Evolutionary conservation across 371 early-diverging fungal species (phyloP).

Genomic region (Dinochytrium kinnereticum): DNA sequence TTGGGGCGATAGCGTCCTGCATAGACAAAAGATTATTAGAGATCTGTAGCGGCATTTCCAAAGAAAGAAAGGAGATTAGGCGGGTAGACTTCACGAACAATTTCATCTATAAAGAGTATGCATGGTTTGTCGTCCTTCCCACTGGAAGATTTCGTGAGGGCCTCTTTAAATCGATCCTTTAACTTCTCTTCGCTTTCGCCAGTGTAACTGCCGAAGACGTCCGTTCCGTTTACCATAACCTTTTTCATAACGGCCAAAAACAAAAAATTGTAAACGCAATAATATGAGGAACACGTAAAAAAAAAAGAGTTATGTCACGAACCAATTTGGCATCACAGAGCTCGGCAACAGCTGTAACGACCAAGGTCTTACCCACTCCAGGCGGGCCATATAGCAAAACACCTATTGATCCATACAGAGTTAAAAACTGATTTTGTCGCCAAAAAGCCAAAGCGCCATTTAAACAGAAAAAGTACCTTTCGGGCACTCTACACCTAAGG

Average conservation of each 20-base stretch:
- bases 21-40: not conserved
- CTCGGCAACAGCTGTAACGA: slow-evolving; percentile 73
- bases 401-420: slow-evolving; percentile 52
- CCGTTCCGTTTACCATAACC: slow-evolving; percentile 80
- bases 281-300: too few species aligned
- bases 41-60: not conserved
- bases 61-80: too few species aligned
- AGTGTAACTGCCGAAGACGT: slow-evolving; percentile 86
- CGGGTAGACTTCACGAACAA: slow-evolving; percentile 74
- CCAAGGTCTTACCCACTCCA: slow-evolving; percentile 93
- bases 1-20: slow-evolving; percentile 92
- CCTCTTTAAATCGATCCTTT: slow-evolving; percentile 83
- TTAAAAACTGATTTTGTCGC: too few species aligned
- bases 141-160: slow-evolving; percentile 59
- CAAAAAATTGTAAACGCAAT: too few species aligned
- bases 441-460: not conserved
- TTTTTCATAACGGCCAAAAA: too few species aligned
- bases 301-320: slow-evolving; percentile 16
- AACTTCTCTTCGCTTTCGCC: slow-evolving; percentile 96
- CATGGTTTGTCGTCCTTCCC: slow-evolving; percentile 59
- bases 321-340: slow-evolving; percentile 68
- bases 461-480: slow-evolving; percentile 58
- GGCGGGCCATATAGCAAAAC: slow-evolving; percentile 92
- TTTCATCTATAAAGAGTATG: slow-evolving; percentile 98
- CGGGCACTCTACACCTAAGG: slow-evolving; percentile 78